Conservation (phyloP, 192 early-diverging fungal species). For the Physocladia obscura region DNA sequence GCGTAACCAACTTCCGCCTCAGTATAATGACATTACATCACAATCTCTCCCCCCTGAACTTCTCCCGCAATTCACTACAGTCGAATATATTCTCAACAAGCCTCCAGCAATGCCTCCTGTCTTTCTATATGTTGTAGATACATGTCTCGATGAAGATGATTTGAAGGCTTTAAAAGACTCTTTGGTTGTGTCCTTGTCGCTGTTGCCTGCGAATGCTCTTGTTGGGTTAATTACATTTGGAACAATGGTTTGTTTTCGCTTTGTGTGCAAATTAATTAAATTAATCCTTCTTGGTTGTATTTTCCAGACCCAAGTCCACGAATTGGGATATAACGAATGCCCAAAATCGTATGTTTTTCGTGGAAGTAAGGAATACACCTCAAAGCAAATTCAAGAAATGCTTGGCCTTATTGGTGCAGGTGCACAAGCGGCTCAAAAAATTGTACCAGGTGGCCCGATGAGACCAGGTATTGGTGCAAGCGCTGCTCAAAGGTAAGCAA, state of each 20-base stretch:
- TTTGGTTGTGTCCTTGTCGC: slow-evolving; percentile 82
- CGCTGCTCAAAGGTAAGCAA: slow-evolving; percentile 55
- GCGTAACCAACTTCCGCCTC: slow-evolving; percentile 94
- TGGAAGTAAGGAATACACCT: slow-evolving; percentile 92
- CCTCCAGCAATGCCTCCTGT: slow-evolving; percentile 83
- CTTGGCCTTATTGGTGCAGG: slow-evolving; percentile 72
- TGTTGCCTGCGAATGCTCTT: slow-evolving; percentile 87
- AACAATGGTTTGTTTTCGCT: slow-evolving; percentile 91
- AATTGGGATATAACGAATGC: slow-evolving; percentile 92
- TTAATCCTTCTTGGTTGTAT: no score
- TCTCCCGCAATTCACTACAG: slow-evolving; percentile 86
- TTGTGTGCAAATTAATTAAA: no score
- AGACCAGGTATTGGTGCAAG: slow-evolving; percentile 44
- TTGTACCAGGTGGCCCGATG: slow-evolving; percentile 36
- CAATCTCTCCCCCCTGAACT: slow-evolving; percentile 93
- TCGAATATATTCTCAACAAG: slow-evolving; percentile 91
- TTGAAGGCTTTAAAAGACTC: slow-evolving; percentile 94
- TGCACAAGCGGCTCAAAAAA: background rate
- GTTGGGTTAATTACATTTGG: slow-evolving; percentile 97
- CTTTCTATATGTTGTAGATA: slow-evolving; percentile 96
- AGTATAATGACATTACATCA: slow-evolving; percentile 93
- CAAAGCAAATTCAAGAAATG: slow-evolving; percentile 97
- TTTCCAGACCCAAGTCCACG: slow-evolving; percentile 87
- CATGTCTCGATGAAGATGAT: slow-evolving; percentile 92
- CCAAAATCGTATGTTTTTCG: slow-evolving; percentile 98